phyloP scores from a whole-genome alignment of 2,329 filamentous ascomycete genomes.

The Dendryphion nanum region DNA sequence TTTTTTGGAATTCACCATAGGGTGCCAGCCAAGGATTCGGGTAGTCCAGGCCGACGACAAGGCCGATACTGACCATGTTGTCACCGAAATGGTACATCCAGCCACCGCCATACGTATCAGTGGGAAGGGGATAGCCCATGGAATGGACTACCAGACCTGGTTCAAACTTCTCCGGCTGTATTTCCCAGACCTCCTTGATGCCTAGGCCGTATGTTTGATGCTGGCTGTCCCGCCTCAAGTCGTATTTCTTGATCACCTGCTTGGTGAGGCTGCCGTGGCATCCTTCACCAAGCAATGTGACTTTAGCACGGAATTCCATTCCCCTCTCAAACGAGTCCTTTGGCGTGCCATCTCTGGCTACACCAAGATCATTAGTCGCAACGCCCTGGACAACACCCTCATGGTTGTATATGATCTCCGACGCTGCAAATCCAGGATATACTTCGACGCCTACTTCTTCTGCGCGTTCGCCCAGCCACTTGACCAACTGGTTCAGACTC shows the following conservation, averaged over 20 bases:
- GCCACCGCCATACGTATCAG: constrained; percentile 91
- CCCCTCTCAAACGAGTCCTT: constrained; percentile 92
- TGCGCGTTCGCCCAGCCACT: constrained; percentile 94
- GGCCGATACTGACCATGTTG: constrained; percentile 87
- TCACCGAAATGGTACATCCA: constrained; percentile 99
- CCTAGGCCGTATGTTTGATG: constrained; percentile 94
- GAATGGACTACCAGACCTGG: constrained; percentile 84
- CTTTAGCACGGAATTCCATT: constrained; percentile 95
- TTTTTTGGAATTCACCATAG: constrained; percentile 95
- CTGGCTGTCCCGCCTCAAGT: constrained; percentile 82
- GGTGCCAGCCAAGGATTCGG: constrained; percentile 95
- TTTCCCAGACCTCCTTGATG: constrained; percentile 96
- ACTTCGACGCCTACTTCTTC: constrained; percentile 95
- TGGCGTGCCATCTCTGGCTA: constrained; percentile 76
- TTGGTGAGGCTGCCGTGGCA: constrained; percentile 96
- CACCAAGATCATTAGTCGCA: constrained; percentile 90
- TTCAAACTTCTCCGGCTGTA: constrained; percentile 87
- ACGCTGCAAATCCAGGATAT: constrained; percentile 92
- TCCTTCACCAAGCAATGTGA: constrained; percentile 90
- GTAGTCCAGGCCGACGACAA: constrained; percentile 94
- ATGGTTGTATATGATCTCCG: constrained; percentile 81
- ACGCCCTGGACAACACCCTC: constrained; percentile 92
- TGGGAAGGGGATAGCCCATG: constrained; percentile 86
- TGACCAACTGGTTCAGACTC: constrained; percentile 89
- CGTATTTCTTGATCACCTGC: constrained; percentile 91